Evolutionary conservation across 208 protist genomes (phyloP), one percentile per base, ranked within the genome.

Genomic region (Crithidia sp.): DNA sequence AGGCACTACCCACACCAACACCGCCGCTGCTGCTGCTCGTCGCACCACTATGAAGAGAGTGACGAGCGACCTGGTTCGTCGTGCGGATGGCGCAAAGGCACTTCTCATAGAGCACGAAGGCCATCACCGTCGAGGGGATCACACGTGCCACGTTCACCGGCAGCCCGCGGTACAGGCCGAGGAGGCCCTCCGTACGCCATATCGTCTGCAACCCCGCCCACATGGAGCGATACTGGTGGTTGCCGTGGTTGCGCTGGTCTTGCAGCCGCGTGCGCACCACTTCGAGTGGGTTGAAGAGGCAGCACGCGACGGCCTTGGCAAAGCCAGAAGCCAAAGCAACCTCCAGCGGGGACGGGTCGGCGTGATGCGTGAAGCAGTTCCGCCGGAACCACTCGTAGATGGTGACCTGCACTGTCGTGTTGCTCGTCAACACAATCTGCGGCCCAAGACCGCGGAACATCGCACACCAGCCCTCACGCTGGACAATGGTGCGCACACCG

Each of bases 81-180:
- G 71, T 72, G 41, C 84, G 76, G n/a, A 89, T 83, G 45, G 54
- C 61, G 52, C 74, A 74, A 28, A 96, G 75, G 39, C 66, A 90
- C 79, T 93, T 92, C 62, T 96, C 88, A 65, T 96, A 96, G 44
- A 94, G 67, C 43, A 96, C 78, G 70, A 96, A 92, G 16, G 91
- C 76, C 68, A 87, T 77, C 61, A 94, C 81, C 16, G 88, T 96
- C 28, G 91, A 84, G 0, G 91, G 91, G 62, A 96, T 86, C 45
- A 96, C 89, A 57, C 91, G 87, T 47, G 73, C 76, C 50, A 96
- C 73, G 81, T 94, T 96, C 37, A 94, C 89, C 4, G 84, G 84
- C 47, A 94, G 76, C 17, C 89, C 91, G 28, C 91, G 86, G 79
- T 96, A 96, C 69, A 96, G 40, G 13, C 91, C 91, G 40, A 58